Conservation (phyloP, 768 basidiomycete genomes). For the Russula ochroleuca region DNA sequence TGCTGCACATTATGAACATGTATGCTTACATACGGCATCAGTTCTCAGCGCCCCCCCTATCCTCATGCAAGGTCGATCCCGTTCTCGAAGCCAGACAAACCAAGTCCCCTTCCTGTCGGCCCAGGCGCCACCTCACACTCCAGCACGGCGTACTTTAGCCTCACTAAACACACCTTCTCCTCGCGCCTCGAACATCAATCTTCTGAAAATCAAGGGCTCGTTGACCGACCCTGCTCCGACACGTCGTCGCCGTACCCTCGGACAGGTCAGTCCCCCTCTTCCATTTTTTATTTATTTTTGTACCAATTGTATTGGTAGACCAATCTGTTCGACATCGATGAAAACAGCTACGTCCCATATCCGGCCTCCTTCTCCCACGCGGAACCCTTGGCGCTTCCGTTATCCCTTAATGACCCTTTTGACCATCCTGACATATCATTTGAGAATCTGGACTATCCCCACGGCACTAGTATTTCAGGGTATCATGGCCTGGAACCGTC, state of each 20-base stretch:
- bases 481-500: slow-evolving; percentile 29
- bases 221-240: slow-evolving; percentile 64
- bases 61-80: slow-evolving; percentile 29
- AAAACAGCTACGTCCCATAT: slow-evolving; percentile 57
- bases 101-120: slow-evolving; percentile 32
- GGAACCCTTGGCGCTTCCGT: slow-evolving; percentile 33
- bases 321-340: slow-evolving; percentile 71
- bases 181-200: slow-evolving; percentile 49
- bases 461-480: slow-evolving; percentile 23
- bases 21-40: slow-evolving; percentile 12
- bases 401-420: slow-evolving; percentile 45
- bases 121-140: slow-evolving; percentile 33
- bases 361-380: slow-evolving; percentile 38
- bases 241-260: slow-evolving; percentile 40
- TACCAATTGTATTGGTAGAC: slow-evolving; percentile 33
- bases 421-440: slow-evolving; percentile 31
- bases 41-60: slow-evolving; percentile 28
- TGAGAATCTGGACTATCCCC: slow-evolving; percentile 34
- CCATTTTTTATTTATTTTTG: slow-evolving; percentile 20
- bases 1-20: not conserved
- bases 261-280: slow-evolving; percentile 37
- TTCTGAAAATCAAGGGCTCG: slow-evolving; percentile 63
- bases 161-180: slow-evolving; percentile 62
- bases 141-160: slow-evolving; percentile 38
- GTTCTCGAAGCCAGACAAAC: slow-evolving; percentile 31